phyloP scores from a whole-genome alignment of 129 eudicot genomes.

The Cynara cardunculus region DNA sequence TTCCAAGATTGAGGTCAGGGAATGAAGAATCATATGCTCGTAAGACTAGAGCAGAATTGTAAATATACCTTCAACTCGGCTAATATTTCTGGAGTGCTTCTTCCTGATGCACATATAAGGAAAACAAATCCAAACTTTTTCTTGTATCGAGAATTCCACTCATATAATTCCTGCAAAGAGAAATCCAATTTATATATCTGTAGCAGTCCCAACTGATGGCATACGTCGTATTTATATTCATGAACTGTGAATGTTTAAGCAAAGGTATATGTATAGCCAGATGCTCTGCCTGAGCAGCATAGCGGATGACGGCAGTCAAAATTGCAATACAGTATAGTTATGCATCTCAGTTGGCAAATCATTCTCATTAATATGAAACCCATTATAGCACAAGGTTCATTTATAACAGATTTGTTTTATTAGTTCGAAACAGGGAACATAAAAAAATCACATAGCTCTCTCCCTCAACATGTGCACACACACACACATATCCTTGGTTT shows the following conservation, averaged over 20 bases:
- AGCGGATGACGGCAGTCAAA: background rate
- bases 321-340: background rate
- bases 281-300: background rate
- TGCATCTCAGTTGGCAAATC: background rate
- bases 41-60: background rate
- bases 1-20: background rate
- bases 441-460: background rate
- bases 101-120: slow-evolving; percentile 85
- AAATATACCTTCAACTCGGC: slow-evolving; percentile 73
- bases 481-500: background rate
- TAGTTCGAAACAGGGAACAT: background rate
- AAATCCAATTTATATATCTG: background rate
- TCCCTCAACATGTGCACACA: background rate
- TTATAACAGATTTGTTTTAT: background rate
- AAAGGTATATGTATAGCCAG: background rate
- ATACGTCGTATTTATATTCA: background rate
- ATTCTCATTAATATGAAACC: background rate
- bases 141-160: slow-evolving; percentile 66
- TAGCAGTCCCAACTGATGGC: background rate
- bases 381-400: background rate
- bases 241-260: slow-evolving; percentile 3
- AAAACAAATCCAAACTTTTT: slow-evolving; percentile 91
- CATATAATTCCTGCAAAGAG: slow-evolving; percentile 60
- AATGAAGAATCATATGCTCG: background rate
- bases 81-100: slow-evolving; percentile 84